These are phyloP conservation scores for Eutrema japonicum DNA, from an alignment of 345 rosid genomes.

Conservation along the genomic window DNA sequence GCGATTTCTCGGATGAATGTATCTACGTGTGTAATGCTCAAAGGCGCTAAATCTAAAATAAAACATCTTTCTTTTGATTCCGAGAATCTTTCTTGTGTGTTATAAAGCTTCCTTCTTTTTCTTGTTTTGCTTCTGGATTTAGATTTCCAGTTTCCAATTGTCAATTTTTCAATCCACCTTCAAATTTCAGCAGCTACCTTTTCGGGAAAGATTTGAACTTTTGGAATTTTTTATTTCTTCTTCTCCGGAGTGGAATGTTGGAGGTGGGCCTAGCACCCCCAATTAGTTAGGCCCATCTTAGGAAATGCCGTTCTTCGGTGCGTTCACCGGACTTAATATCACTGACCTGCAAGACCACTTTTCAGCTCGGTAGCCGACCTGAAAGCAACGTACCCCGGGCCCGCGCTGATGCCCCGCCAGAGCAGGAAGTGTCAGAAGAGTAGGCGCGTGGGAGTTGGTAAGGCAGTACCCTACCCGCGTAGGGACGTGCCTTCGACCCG, in stretches of 20 bases:
- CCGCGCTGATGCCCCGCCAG: too few relatives aligned
- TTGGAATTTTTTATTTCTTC: conserved; percentile 20
- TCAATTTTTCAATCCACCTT: not conserved
- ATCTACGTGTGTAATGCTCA: conserved; percentile 2
- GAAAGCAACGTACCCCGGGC: too few relatives aligned
- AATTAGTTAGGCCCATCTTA: too few relatives aligned
- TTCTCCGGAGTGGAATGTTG: not conserved
- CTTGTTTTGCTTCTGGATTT: conserved; percentile 27
- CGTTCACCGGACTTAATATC: too few relatives aligned
- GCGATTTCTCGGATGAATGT: conserved; percentile 9
- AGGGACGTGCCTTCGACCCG: too few relatives aligned
- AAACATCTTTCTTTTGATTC: conserved; percentile 22
- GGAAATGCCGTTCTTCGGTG: too few relatives aligned
- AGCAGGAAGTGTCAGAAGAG: too few relatives aligned
- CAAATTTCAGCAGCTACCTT: conserved; percentile 5
- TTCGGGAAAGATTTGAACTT: not conserved
- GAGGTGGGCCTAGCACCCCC: too few relatives aligned
- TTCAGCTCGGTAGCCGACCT: too few relatives aligned
- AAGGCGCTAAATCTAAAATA: conserved; percentile 34
- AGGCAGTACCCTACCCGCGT: too few relatives aligned
- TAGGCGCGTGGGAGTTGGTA: too few relatives aligned
- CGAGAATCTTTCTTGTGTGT: not conserved
- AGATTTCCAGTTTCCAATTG: conserved; percentile 8
- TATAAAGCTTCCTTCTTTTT: not conserved
- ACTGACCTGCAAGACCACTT: too few relatives aligned